A percentile compares a stretch with the other conserved stretches of the same genome.
These are phyloP conservation scores for Candida tropicalis DNA, from an alignment of 1,139 yeast species.

Conservation along the genomic window DNA sequence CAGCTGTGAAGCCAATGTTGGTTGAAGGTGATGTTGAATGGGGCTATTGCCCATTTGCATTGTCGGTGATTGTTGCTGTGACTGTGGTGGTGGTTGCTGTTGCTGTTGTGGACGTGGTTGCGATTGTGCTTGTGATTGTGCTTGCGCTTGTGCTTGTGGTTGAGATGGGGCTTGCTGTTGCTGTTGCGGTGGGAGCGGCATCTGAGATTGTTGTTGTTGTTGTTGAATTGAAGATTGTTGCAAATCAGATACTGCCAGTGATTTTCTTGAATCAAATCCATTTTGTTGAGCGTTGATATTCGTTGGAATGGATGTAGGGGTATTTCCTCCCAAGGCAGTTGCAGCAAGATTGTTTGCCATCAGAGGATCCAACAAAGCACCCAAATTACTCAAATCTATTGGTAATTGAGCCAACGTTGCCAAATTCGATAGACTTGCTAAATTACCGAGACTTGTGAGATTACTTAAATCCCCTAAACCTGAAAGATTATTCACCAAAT, in stretches of 20 bases:
- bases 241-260: not conserved
- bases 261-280: constrained; percentile 1
- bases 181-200: not conserved
- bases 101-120: constrained; percentile 9
- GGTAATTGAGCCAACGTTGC: constrained; percentile 51
- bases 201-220: too few relatives aligned
- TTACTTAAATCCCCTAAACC: constrained; percentile 26
- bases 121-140: constrained; percentile 3
- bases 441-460: constrained; percentile 37
- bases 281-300: not conserved
- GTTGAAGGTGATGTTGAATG: not conserved
- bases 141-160: not conserved
- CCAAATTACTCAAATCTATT: constrained; percentile 41
- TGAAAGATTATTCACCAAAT: constrained; percentile 45
- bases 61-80: not conserved
- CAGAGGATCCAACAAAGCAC: constrained; percentile 31
- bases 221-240: not conserved
- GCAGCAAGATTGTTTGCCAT: constrained; percentile 13
- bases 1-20: not conserved
- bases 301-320: constrained; percentile 6
- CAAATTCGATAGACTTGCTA: constrained; percentile 44
- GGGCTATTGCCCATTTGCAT: not conserved
- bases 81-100: constrained; percentile 12
- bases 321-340: constrained; percentile 2
- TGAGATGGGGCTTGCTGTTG: not conserved